Conservation (phyloP, 352 stramenopile genomes). For the Aphanomyces stellatus region DNA sequence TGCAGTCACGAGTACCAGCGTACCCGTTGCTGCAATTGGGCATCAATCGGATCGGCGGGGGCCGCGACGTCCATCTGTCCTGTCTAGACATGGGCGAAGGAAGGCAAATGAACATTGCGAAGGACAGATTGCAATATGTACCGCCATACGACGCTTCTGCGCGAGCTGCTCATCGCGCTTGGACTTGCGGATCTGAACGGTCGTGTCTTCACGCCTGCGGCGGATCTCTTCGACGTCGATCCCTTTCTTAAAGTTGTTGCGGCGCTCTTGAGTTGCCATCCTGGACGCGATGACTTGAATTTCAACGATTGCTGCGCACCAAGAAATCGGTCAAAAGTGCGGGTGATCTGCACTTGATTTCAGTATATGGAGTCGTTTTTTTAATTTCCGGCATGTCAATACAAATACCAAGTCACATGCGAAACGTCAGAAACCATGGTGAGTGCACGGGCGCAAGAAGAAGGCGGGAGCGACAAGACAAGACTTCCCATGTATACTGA, state of each 20-base stretch:
- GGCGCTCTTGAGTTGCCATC: constrained; percentile 33
- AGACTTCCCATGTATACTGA: no score
- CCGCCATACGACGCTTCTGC: constrained; percentile 59
- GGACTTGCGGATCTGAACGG: constrained; percentile 77
- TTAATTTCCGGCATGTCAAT: no score
- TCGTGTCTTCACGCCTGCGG: constrained; percentile 64
- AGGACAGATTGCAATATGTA: no score
- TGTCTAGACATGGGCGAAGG: constrained; percentile 1
- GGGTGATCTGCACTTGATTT: not conserved
- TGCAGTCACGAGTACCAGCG: constrained; percentile 14
- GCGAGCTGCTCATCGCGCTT: constrained; percentile 78
- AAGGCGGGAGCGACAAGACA: no score
- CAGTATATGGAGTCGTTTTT: no score
- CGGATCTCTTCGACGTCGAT: constrained; percentile 72
- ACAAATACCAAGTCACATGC: not conserved
- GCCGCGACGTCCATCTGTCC: constrained; percentile 2
- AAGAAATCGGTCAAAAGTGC: not conserved
- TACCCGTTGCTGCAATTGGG: constrained; percentile 2
- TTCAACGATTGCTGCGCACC: not conserved
- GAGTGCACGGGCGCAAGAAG: no score
- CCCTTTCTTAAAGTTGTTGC: constrained; percentile 71
- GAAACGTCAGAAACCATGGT: no score
- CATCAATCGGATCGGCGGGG: not conserved
- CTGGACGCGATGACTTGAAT: not conserved
- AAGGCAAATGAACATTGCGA: constrained; percentile 15